Evolutionary conservation across 768 basidiomycete species (phyloP), one percentile per base, ranked within the genome.

Genomic region (Nevesoporus exiguus): DNA sequence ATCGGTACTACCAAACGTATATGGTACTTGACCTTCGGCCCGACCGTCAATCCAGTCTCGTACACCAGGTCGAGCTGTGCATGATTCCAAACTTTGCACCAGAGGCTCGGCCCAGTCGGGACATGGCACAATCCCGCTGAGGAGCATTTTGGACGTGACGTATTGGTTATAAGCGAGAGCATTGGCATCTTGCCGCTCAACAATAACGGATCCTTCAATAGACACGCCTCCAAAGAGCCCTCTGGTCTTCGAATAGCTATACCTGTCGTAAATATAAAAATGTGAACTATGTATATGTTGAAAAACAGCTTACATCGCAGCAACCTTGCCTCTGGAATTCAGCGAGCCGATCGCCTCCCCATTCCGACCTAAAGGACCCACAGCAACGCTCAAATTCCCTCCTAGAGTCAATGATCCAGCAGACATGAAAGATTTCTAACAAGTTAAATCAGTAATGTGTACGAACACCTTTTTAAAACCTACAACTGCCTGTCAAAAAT

Each of bases 121-220:
- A 6, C 84, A 78, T 13, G 83, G 78, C 40, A 97, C 73, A 10
- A 68, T 68, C 7, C 96, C 96, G 36, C 83, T 86, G 15, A 99
- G 83, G 24, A 99, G 81, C 66, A 86, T 79, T 67, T 86, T 87
- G 3, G 78, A 86, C 1, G 86, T 84, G 17, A 94, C 90, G 50
- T 86, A 79, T 3, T 82, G 79, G 37, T 67, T 66, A 65, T 97
- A 97, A 3, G 95, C 95, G 46, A 85, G 77, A 1, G 82, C 75
- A 66, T 97, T 98, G 9, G 93, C 92, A 69, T 99, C 96, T 65
- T 93, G 89, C 36, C 96, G 83, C 71, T 97, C 96, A 15, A 97
- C 80, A 55, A 98, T 94, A 47, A 97, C 85, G 1, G 89, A 90
- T 13, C 93, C 93, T 74, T 91, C 89, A 11, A 91, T 68, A 17